Percentiles rank a stretch among this genome's conserved stretches.
These are phyloP conservation scores for Pestalotiopsis sp. DNA, from an alignment of 2,329 filamentous ascomycete genomes.

Conservation along the genomic window DNA sequence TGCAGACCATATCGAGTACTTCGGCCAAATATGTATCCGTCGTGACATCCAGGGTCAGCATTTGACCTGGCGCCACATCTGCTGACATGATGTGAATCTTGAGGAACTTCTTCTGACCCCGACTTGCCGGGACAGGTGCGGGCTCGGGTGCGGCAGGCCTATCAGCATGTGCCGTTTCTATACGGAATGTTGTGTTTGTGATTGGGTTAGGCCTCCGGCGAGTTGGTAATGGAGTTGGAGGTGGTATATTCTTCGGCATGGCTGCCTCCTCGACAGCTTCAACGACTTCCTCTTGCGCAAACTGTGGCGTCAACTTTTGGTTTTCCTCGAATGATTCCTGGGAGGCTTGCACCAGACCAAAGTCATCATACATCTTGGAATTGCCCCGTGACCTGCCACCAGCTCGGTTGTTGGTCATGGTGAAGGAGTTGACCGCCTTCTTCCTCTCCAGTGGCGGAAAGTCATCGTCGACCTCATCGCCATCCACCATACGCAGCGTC, in stretches of 20 bases:
- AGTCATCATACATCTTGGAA: conserved; percentile 80
- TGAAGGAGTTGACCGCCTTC: conserved; percentile 76
- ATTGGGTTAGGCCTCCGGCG: conserved; percentile 59
- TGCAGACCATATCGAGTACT: conserved; percentile 77
- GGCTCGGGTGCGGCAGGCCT: conserved; percentile 51
- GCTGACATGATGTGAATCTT: conserved; percentile 72
- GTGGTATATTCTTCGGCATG: conserved; percentile 51
- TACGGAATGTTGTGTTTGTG: conserved; percentile 61
- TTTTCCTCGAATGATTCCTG: conserved; percentile 71
- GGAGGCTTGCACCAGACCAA: conserved; percentile 75
- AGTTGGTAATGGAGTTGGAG: conserved; percentile 31
- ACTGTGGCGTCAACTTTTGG: conserved; percentile 67
- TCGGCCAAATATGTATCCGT: conserved; percentile 84
- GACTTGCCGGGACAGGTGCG: conserved; percentile 42
- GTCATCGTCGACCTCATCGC: conserved; percentile 84
- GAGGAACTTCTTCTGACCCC: conserved; percentile 71
- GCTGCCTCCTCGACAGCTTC: conserved; percentile 41
- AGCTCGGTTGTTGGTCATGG: conserved; percentile 75
- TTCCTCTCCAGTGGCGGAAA: conserved; percentile 78
- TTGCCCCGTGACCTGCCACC: conserved; percentile 62
- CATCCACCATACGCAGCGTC: conserved; percentile 81
- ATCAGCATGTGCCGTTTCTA: conserved; percentile 58
- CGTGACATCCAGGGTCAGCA: conserved; percentile 74
- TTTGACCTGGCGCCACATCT: conserved; percentile 72
- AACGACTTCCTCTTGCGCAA: conserved; percentile 55